phyloP scores from a whole-genome alignment of 495 filamentous ascomycete genomes.

The Aspergillus sparsus region DNA sequence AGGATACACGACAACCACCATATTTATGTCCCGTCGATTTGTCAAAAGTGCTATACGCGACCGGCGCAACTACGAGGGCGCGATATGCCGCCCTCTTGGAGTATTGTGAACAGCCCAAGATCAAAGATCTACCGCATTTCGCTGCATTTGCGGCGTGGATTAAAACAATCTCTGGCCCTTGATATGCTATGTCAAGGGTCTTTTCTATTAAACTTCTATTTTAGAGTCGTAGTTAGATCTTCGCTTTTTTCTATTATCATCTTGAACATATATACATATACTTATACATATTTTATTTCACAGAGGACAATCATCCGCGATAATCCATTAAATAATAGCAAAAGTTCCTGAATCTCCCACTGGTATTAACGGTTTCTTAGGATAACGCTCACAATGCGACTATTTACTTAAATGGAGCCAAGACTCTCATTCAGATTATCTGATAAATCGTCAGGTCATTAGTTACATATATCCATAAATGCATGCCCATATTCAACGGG shows the following conservation, averaged over 20 bases:
- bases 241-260: no score
- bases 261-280: no score
- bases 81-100: conserved; percentile 45
- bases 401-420: not conserved
- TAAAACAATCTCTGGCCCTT: not conserved
- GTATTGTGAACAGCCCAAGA: conserved; percentile 40
- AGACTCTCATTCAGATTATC: not conserved
- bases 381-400: not conserved
- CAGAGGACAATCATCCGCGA: no score
- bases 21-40: conserved; percentile 67
- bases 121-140: conserved; percentile 20
- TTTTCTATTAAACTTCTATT: no score
- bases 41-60: conserved; percentile 53
- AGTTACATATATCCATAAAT: not conserved
- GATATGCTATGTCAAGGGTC: not conserved
- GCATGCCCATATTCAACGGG: not conserved
- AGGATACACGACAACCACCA: conserved; percentile 66
- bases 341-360: no score
- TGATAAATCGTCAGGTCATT: not conserved
- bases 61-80: conserved; percentile 24
- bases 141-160: conserved; percentile 28
- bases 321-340: no score
- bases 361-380: no score
- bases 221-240: no score
- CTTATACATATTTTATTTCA: no score